These are phyloP conservation scores for Pseudoperonospora humuli DNA, from an alignment of 352 stramenopile species.

Conservation along the genomic window DNA sequence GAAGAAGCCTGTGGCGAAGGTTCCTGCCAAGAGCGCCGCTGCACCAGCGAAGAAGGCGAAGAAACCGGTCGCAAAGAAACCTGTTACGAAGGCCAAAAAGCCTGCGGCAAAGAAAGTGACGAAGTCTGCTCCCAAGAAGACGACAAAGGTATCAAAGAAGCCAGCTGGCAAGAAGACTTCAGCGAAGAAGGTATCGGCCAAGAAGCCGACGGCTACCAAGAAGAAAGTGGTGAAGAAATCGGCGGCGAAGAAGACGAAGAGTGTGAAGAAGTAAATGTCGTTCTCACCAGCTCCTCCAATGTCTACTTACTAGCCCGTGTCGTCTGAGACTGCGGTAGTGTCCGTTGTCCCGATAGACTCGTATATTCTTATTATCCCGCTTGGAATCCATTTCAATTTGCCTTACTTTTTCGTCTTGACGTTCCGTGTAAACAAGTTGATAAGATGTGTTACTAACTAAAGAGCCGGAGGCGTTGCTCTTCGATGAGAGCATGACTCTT, in stretches of 20 bases:
- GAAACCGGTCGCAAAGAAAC: conserved; percentile 26
- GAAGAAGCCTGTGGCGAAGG: conserved; percentile 39
- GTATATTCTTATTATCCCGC: conserved; percentile 66
- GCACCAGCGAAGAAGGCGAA: background rate
- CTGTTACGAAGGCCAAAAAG: conserved; percentile 27
- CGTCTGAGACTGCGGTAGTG: conserved; percentile 2
- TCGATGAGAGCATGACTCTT: conserved; percentile 80
- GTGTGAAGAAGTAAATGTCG: conserved; percentile 32
- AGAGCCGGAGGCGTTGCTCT: conserved; percentile 64
- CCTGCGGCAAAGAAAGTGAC: conserved; percentile 22
- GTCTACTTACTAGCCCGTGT: conserved; percentile 18
- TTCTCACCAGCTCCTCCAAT: conserved; percentile 2
- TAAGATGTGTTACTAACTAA: conserved; percentile 24
- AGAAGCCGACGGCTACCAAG: conserved; percentile 50
- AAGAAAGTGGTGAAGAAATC: conserved; percentile 69
- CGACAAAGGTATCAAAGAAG: conserved; percentile 27
- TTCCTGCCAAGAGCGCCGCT: conserved; percentile 30
- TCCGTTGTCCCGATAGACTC: conserved; percentile 2
- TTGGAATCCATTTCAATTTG: conserved; percentile 31
- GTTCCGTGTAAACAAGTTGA: no score
- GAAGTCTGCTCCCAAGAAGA: conserved; percentile 32
- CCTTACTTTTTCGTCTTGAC: background rate
- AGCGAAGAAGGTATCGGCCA: conserved; percentile 35
- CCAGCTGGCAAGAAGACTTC: conserved; percentile 19
- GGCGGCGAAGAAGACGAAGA: conserved; percentile 45